Evolutionary conservation across 306 rosid species (phyloP), one percentile per base, ranked within the genome.

Genomic region (Ormosia emarginata): DNA sequence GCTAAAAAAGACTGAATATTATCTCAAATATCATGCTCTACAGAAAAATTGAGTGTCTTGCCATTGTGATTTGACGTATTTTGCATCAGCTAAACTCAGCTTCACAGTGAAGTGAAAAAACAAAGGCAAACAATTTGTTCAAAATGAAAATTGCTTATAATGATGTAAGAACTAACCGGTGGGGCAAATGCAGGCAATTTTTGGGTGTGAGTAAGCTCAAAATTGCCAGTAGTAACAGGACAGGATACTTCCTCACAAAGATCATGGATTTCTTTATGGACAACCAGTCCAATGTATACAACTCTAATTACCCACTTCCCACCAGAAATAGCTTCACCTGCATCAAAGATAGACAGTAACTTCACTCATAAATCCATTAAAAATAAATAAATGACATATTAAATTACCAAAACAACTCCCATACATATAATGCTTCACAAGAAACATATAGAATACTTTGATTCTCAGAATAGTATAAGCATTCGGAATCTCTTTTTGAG

Each of bases 291-390:
- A 50, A 86, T 71, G 64, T 76, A 88, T 61, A 79, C 74, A 61
- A 91, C 92, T 14, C 86, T 86, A 13, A 90, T 85, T 75, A 76
- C 71, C 29, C 90, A 52, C 80, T 83, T 90, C 67, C 96, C 96
- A 10, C 87, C 85, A 30, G 83, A 17, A 15, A 91, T 84, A 70
- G 71, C 74, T 74, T 85, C 33, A 74, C 75, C 90, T 90, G 86
- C 61, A 58, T 7, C 50, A 82, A 84, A 70, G 43, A 79, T 15
- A 59, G 50, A 79, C 15, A 59, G 17, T 37, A 79, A 72, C 30
- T 37, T 46, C 80, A 78, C 13, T 34, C 2, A 30, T 9, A 18
- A 1, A 78, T 30, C 8, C 7, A 46, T 34, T 34, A 6, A 14
- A 8, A n/a, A 18, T 37, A 29, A 12, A 7, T 59, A 36, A 39